A percentile compares a stretch with the other conserved stretches of the same genome.
Conservation (phyloP, 2,329 filamentous ascomycete genomes). For the Aureobasidium sp. region DNA sequence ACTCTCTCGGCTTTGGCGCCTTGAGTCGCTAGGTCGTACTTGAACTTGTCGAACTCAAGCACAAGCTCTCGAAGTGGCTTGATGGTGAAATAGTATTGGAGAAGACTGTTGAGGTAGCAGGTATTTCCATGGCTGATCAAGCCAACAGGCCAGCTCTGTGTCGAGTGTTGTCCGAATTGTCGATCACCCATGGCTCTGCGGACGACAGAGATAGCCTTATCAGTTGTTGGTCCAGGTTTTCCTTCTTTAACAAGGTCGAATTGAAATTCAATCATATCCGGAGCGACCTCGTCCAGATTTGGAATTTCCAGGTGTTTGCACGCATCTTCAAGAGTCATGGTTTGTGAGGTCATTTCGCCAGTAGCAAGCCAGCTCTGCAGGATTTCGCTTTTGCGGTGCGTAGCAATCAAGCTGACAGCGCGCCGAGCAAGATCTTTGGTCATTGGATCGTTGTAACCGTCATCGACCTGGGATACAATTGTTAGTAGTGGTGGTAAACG, state of each 20-base stretch:
- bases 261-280: conserved; percentile 19
- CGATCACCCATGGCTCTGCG: conserved; percentile 21
- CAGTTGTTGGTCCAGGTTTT: conserved; percentile 22
- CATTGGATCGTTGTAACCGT: conserved; percentile 46
- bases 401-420: conserved; percentile 53
- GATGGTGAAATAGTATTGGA: conserved; percentile 92
- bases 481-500: background rate
- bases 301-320: conserved; percentile 38
- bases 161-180: conserved; percentile 16
- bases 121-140: conserved; percentile 94
- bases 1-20: conserved; percentile 62
- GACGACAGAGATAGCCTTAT: conserved; percentile 28
- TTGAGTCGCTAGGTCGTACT: conserved; percentile 59
- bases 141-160: conserved; percentile 62
- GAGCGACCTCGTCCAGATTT: conserved; percentile 12
- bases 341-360: conserved; percentile 41
- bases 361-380: conserved; percentile 48
- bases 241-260: conserved; percentile 23
- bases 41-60: conserved; percentile 63
- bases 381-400: conserved; percentile 48
- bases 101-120: conserved; percentile 91
- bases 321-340: conserved; percentile 51
- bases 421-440: conserved; percentile 45
- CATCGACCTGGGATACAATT: conserved; percentile 36
- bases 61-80: conserved; percentile 74